A percentile compares a stretch with the other conserved stretches of the same genome.
Conservation (phyloP, 306 rosid genomes). For the Cucurbita ficifolia region DNA sequence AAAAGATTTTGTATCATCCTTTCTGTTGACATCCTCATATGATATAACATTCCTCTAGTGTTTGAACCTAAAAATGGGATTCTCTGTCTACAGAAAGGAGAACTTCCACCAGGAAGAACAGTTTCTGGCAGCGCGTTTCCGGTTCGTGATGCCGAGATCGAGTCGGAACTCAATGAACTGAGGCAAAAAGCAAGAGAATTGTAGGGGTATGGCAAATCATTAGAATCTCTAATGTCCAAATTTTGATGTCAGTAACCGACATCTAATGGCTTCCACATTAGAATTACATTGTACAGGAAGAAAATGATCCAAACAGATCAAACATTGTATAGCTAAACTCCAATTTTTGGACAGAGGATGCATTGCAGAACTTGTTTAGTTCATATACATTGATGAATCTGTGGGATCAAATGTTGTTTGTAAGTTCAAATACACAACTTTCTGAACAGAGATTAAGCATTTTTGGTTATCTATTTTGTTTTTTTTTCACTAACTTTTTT, state of each 20-base stretch:
- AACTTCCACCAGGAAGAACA: conserved; percentile 87
- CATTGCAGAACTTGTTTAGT: not conserved
- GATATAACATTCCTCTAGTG: not conserved
- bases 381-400: not conserved
- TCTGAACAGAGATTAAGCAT: not conserved
- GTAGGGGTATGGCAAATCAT: conserved; percentile 8
- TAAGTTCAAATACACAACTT: not conserved
- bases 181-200: conserved; percentile 61
- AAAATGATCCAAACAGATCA: conserved; percentile 9
- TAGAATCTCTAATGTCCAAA: not conserved
- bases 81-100: conserved; percentile 56
- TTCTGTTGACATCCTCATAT: not conserved
- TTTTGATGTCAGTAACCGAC: not conserved
- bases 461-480: not conserved
- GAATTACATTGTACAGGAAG: conserved; percentile 6
- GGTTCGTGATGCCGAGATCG: conserved; percentile 66
- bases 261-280: not conserved
- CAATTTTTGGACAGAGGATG: not conserved
- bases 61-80: not conserved
- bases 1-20: not conserved
- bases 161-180: conserved; percentile 66
- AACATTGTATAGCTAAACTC: conserved; percentile 26
- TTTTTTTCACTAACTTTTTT: not conserved
- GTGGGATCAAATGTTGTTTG: not conserved
- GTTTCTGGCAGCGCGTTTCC: conserved; percentile 30